Conservation (phyloP, 371 early-diverging fungal species). For the Umbelopsis sp. region DNA sequence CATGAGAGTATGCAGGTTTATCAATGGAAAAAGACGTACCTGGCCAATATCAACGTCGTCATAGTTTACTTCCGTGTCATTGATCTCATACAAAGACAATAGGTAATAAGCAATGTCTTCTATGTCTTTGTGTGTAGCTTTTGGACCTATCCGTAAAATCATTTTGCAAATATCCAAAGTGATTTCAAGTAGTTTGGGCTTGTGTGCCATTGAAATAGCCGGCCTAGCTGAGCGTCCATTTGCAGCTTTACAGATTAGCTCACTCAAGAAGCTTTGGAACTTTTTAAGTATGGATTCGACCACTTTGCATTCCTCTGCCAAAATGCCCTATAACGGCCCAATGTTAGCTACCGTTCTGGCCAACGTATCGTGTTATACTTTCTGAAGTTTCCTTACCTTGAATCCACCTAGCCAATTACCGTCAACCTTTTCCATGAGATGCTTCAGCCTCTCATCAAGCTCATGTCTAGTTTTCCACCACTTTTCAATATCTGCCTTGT, state of each 20-base stretch:
- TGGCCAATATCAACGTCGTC: conserved; percentile 56
- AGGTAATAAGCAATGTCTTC: conserved; percentile 76
- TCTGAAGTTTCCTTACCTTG: conserved; percentile 33
- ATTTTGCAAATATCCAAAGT: conserved; percentile 58
- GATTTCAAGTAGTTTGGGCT: conserved; percentile 40
- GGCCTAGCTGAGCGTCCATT: conserved; percentile 18
- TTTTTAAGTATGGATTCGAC: conserved; percentile 20
- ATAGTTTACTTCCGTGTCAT: conserved; percentile 50
- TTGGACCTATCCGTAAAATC: conserved; percentile 59
- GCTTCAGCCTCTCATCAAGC: conserved; percentile 70
- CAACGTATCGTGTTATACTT: too few species aligned
- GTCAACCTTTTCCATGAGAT: conserved; percentile 67
- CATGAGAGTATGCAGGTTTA: background rate
- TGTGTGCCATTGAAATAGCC: conserved; percentile 4
- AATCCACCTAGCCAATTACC: conserved; percentile 85
- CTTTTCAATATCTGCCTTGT: conserved; percentile 59
- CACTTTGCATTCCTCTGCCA: conserved; percentile 4
- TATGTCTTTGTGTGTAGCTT: conserved; percentile 50
- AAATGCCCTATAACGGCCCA: background rate
- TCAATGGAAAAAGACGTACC: conserved; percentile 34
- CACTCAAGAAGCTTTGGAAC: conserved; percentile 29
- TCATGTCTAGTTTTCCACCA: conserved; percentile 82
- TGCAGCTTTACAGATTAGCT: conserved; percentile 23
- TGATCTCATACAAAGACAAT: conserved; percentile 65
- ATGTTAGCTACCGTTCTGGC: too few species aligned